These are phyloP conservation scores for Pseudotsuga menziesii DNA, from an alignment of 75 land plant species.

Conservation along the genomic window DNA sequence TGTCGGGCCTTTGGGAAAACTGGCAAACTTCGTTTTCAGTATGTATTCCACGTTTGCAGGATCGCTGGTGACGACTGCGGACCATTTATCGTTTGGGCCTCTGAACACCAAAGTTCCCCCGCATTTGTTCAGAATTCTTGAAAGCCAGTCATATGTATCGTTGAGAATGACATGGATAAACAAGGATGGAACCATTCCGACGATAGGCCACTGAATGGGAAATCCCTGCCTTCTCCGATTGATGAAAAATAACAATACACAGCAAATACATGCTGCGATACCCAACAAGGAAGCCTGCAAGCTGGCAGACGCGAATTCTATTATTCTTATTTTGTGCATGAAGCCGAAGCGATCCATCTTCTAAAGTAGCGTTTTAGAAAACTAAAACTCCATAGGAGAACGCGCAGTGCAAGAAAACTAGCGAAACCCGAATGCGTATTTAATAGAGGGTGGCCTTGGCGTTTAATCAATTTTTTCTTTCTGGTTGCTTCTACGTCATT, in stretches of 20 bases:
- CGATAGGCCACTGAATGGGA: conserved; percentile 6
- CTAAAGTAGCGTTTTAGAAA: too few relatives aligned
- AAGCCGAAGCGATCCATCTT: too few relatives aligned
- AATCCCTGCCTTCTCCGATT: neutral
- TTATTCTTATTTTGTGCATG: too few relatives aligned
- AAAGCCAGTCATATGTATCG: conserved; percentile 11
- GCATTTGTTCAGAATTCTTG: neutral
- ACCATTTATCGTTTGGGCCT: neutral
- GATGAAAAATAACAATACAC: neutral
- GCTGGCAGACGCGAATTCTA: neutral
- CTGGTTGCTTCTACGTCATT: too few relatives aligned
- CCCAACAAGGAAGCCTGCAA: neutral
- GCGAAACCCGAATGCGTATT: too few relatives aligned
- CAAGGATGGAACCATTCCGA: conserved; percentile 18
- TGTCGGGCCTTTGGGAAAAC: conserved; percentile 18
- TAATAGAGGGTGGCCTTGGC: too few relatives aligned
- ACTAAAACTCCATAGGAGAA: too few relatives aligned
- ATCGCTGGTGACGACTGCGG: conserved; percentile 11
- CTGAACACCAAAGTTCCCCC: neutral
- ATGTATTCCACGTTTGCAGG: conserved; percentile 17
- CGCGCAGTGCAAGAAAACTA: too few relatives aligned
- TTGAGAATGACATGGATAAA: neutral
- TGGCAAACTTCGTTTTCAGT: conserved; percentile 12
- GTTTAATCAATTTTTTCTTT: too few relatives aligned
- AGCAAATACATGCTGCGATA: neutral